Conservation (phyloP, 345 rosid species). For the Conringia planisiliqua region DNA sequence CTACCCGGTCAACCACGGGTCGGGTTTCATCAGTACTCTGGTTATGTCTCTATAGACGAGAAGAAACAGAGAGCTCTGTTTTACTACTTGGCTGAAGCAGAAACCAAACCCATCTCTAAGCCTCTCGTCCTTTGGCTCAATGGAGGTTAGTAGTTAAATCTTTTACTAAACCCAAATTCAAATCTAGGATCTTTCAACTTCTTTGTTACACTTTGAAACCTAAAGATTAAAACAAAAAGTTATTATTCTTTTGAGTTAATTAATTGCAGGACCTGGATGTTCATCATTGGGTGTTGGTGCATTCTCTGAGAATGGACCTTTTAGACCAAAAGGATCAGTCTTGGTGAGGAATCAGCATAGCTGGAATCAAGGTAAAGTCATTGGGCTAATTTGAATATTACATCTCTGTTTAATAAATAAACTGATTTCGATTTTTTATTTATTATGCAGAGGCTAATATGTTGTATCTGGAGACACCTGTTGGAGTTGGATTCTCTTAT, state of each 20-base stretch:
- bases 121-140: slow-evolving; percentile 98
- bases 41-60: slow-evolving; percentile 74
- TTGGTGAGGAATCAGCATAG: slow-evolving; percentile 76
- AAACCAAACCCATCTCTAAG: slow-evolving; percentile 64
- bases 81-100: slow-evolving; percentile 96
- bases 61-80: slow-evolving; percentile 73
- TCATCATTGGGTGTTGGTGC: slow-evolving; percentile 98
- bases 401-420: neutral
- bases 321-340: slow-evolving; percentile 74
- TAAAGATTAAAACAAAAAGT: neutral
- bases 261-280: slow-evolving; percentile 65
- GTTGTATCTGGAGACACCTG: slow-evolving; percentile 86
- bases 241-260: neutral
- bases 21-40: slow-evolving; percentile 72
- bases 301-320: slow-evolving; percentile 94
- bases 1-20: slow-evolving; percentile 90
- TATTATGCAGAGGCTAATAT: slow-evolving; percentile 77
- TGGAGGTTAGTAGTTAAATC: slow-evolving; percentile 56
- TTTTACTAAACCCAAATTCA: neutral
- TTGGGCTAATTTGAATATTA: neutral
- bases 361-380: slow-evolving; percentile 74
- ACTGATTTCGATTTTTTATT: neutral
- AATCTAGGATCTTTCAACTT: neutral
- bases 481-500: slow-evolving; percentile 98
- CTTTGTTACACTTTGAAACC: neutral